A percentile compares a stretch with the other conserved stretches of the same genome.
Conservation (phyloP, 208 protist species). For the Jaenimonas drosophilae region DNA sequence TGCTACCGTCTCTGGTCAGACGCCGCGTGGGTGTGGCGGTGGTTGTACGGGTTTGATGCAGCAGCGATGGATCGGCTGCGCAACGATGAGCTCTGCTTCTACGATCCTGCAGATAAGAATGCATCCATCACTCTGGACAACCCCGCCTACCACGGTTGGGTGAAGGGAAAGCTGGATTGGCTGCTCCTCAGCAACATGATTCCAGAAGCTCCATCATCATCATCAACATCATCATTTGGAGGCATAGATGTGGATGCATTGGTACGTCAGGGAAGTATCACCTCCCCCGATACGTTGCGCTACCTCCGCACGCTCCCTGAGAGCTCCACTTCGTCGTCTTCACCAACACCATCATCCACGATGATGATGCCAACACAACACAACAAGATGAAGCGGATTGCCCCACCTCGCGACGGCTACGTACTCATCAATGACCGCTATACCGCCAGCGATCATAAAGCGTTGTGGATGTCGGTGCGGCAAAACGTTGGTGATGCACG, state of each 20-base stretch:
- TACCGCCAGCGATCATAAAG: slow-evolving; percentile 51
- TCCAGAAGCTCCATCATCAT: background rate
- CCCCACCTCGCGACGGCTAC: slow-evolving; percentile 33
- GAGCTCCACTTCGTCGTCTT: no score
- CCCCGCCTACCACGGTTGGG: slow-evolving; percentile 43
- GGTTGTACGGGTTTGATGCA: slow-evolving; percentile 48
- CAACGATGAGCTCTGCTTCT: slow-evolving; percentile 52
- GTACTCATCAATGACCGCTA: slow-evolving; percentile 71
- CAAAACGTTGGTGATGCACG: slow-evolving; percentile 17
- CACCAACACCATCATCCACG: background rate
- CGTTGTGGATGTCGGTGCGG: slow-evolving; percentile 39
- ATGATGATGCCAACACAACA: no score
- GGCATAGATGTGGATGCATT: slow-evolving; percentile 18
- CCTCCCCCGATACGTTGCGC: slow-evolving; percentile 1
- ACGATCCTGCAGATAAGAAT: slow-evolving; percentile 57
- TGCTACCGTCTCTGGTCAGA: slow-evolving; percentile 32
- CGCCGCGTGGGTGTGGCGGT: slow-evolving; percentile 37
- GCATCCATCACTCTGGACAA: slow-evolving; percentile 54
- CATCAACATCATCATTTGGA: background rate
- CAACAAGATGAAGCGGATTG: slow-evolving; percentile 3
- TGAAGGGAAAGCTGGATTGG: slow-evolving; percentile 71
- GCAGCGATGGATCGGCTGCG: slow-evolving; percentile 17
- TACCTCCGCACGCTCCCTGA: background rate
- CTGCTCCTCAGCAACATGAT: slow-evolving; percentile 58
- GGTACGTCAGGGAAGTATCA: slow-evolving; percentile 15